Conservation (phyloP, 2,329 filamentous ascomycete genomes). For the Coniochaeta ligniaria region DNA sequence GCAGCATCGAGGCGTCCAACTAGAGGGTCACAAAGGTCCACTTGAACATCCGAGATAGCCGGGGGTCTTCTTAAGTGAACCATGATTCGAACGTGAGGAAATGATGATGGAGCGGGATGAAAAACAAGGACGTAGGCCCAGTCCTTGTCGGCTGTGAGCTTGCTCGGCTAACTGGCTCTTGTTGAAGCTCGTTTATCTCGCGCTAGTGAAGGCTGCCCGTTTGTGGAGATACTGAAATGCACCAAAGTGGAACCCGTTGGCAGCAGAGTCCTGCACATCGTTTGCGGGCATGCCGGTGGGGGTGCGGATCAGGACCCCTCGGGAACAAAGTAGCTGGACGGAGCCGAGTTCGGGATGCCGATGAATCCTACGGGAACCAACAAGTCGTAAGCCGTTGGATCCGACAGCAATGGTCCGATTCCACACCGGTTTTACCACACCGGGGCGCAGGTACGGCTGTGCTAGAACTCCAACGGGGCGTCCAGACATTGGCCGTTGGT, state of each 20-base stretch:
- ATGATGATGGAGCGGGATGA: not conserved
- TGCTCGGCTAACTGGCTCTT: too few species aligned
- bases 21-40: not conserved
- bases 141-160: too few species aligned
- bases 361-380: not conserved
- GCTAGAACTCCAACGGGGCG: not conserved
- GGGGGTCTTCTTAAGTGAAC: not conserved
- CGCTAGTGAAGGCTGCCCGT: not conserved
- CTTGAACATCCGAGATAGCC: not conserved
- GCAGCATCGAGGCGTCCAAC: not conserved
- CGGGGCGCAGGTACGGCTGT: not conserved
- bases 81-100: not conserved
- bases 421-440: not conserved
- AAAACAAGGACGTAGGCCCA: too few species aligned
- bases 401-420: not conserved
- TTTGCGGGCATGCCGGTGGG: not conserved
- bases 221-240: not conserved
- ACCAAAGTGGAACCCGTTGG: not conserved
- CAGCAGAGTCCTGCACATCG: not conserved
- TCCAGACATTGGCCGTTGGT: not conserved
- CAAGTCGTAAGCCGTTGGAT: not conserved
- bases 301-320: not conserved
- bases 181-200: not conserved
- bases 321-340: not conserved
- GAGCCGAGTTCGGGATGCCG: not conserved